Conservation (phyloP, 306 rosid genomes). For the Castanopsis chinensis region DNA sequence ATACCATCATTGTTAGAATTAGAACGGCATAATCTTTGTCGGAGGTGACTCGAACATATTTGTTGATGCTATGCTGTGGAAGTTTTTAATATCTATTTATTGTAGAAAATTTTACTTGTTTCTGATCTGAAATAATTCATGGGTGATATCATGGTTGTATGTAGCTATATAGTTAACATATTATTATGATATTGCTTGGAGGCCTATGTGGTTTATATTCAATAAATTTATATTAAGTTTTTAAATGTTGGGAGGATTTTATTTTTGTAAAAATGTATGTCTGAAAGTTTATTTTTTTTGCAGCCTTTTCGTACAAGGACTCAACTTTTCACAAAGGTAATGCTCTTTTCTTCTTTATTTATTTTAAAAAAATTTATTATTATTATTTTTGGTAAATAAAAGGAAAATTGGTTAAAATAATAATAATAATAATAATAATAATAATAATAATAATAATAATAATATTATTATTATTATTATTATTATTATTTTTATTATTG, state of each 20-base stretch:
- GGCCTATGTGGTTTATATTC: conserved; percentile 12
- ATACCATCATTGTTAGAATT: neutral
- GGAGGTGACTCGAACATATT: neutral
- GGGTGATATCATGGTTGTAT: neutral
- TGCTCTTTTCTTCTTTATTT: conserved; percentile 2
- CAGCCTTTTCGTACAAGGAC: conserved; percentile 94
- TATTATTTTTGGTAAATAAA: no score
- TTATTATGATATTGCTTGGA: conserved; percentile 14
- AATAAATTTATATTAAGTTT: neutral
- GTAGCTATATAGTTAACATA: neutral
- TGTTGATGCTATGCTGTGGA: neutral
- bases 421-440: no score
- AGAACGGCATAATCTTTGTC: neutral
- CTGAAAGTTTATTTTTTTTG: conserved; percentile 22
- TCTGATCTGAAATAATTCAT: neutral
- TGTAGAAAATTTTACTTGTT: conserved; percentile 2
- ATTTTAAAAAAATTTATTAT: no score
- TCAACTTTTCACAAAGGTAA: conserved; percentile 80
- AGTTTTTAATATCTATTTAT: conserved; percentile 1
- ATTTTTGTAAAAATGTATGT: conserved; percentile 2
- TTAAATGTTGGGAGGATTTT: conserved; percentile 1
- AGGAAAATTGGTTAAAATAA: no score
- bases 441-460: no score
- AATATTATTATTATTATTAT: no score
- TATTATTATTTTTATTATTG: no score